phyloP scores from a whole-genome alignment of 805 yeast genomes.

The Candida lessepsii region DNA sequence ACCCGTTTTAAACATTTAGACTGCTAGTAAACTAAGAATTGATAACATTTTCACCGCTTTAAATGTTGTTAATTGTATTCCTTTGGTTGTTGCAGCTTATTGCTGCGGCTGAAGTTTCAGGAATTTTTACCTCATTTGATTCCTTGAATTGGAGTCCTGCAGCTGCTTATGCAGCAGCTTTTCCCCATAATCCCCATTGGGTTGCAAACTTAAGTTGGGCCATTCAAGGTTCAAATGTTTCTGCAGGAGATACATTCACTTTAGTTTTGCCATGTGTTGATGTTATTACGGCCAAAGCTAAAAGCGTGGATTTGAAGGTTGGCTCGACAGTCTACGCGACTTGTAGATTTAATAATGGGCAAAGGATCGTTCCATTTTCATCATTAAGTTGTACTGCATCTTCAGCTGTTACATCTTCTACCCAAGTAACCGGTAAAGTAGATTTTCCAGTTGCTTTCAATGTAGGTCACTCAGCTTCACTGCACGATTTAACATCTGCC shows the following conservation, averaged over 20 bases:
- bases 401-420: conserved; percentile 11
- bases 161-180: background rate
- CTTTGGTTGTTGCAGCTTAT: conserved; percentile 5
- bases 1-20: background rate
- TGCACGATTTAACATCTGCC: conserved; percentile 19
- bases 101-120: conserved; percentile 12
- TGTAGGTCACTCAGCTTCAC: conserved; percentile 17
- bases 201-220: conserved; percentile 21
- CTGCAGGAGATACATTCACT: conserved; percentile 27
- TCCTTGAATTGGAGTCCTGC: conserved; percentile 6
- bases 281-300: conserved; percentile 17
- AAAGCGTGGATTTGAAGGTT: conserved; percentile 15
- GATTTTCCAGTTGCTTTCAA: conserved; percentile 24
- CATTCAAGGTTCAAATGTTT: conserved; percentile 15
- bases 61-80: conserved; percentile 3
- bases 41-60: background rate
- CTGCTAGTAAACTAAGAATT: background rate
- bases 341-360: conserved; percentile 20
- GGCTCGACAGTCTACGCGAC: conserved; percentile 20
- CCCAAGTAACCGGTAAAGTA: conserved; percentile 19
- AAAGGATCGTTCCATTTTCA: conserved; percentile 16
- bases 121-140: conserved; percentile 13
- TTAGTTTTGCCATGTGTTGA: conserved; percentile 27
- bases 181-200: conserved; percentile 15
- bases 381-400: conserved; percentile 20